Conservation (phyloP, 164 flowering plant species). For the Saururus chinensis region DNA sequence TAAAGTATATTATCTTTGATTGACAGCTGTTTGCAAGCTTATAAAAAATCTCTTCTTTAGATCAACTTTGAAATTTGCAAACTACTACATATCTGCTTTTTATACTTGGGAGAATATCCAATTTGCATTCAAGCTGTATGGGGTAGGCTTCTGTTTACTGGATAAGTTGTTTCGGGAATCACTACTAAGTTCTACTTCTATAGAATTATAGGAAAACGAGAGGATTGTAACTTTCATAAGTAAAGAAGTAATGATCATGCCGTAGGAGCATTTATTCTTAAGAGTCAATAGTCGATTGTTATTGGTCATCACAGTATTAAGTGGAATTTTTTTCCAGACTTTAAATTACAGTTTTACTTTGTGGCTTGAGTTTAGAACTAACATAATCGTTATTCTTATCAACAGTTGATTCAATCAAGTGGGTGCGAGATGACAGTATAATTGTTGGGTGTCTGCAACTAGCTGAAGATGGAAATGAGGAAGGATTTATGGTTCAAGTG, state of each 20-base stretch:
- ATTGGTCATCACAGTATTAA: background rate
- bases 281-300: background rate
- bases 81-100: no score
- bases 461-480: slow-evolving; percentile 51
- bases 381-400: slow-evolving; percentile 5
- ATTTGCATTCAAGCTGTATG: no score
- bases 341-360: background rate
- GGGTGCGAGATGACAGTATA: slow-evolving; percentile 76
- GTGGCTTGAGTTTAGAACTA: background rate
- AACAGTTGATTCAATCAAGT: slow-evolving; percentile 78
- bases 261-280: background rate
- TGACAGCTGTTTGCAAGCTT: no score
- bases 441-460: slow-evolving; percentile 59
- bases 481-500: slow-evolving; percentile 60
- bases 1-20: no score
- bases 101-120: no score
- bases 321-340: background rate
- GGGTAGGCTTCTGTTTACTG: no score
- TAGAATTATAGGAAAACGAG: no score
- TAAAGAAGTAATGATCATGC: background rate
- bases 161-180: no score
- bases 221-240: no score
- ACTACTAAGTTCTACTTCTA: no score
- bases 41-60: no score
- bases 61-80: no score